Base-by-base conservation (phyloP, 441 rosid genomes). In the Aquilaria agallochum region DNA sequence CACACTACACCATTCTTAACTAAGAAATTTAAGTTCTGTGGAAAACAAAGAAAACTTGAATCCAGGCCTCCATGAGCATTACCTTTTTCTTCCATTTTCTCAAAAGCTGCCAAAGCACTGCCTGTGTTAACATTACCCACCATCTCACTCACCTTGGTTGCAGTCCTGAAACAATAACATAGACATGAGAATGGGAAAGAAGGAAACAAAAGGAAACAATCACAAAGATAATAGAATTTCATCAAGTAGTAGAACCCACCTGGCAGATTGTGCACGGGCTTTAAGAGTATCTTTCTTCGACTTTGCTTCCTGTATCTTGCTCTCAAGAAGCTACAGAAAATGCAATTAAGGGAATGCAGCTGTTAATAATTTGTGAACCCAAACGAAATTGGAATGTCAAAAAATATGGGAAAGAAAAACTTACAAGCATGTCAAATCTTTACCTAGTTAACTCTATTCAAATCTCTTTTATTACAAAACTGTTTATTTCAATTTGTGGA, bases 201-300 rank as follows among this genome's bases (percentile, higher is more conserved):
- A 51, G 33, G 31, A 31, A 62, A 68, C 12, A 20, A 48, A 50
- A 53, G 40, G 20, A 15, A 3, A 54, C 5, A 14, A 54, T 40
- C 31, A 34, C 56, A 56, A 55, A 53, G 50, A 52, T n/a, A 34
- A 60, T 30, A 42, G 42, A 8, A 50, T 50, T n/a, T 4, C 51
- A 48, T 66, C 34, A 60, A 65, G 55, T 54, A 71, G 62, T 34
- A 58, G 58, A 58, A 61, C 74, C 62, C 57, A 94, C 96, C 85
- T 91, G 11, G 99, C 97, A 69, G 96, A 85, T 59, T 93, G 95
- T 65, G 99, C 96, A 51, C 97, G 96, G 61, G 99, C 99, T 78
- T 87, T 90, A 72, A 94, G 74, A 48, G 97, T 91, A 74, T 91
- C 99, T 83, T 91, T 94, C 86, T 94, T 94, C 50, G 99, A 87